phyloP scores from a whole-genome alignment of 164 flowering plant species.

The Nelumbo lutea region DNA sequence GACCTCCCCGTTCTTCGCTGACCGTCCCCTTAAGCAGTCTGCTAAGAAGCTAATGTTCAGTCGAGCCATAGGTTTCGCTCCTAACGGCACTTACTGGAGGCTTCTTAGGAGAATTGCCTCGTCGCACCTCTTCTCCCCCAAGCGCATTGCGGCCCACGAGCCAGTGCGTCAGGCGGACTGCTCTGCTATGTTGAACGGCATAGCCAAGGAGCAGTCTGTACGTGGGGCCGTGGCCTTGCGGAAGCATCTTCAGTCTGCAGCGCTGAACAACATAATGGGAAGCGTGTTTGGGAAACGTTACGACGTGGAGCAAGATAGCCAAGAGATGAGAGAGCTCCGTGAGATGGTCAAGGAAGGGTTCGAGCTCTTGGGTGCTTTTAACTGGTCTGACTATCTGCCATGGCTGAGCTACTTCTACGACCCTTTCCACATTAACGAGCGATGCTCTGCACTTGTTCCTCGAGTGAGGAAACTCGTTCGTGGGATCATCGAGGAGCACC shows the following conservation, averaged over 20 bases:
- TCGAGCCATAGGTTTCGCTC: slow-evolving; percentile 83
- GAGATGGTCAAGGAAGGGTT: slow-evolving; percentile 73
- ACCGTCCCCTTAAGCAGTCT: slow-evolving; percentile 71
- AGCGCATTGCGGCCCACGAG: slow-evolving; percentile 47
- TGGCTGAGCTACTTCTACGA: slow-evolving; percentile 54
- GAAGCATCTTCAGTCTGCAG: slow-evolving; percentile 46
- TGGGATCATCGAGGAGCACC: slow-evolving; percentile 44
- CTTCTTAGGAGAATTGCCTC: slow-evolving; percentile 56
- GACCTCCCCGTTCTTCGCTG: slow-evolving; percentile 54
- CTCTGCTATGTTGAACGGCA: slow-evolving; percentile 30
- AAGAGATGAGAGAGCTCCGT: slow-evolving; percentile 30
- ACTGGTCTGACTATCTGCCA: slow-evolving; percentile 68
- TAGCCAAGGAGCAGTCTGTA: slow-evolving; percentile 23
- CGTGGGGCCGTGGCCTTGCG: slow-evolving; percentile 35
- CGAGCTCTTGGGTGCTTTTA: slow-evolving; percentile 72
- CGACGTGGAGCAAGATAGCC: slow-evolving; percentile 11
- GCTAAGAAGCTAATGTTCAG: slow-evolving; percentile 59
- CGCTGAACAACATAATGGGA: slow-evolving; percentile 61
- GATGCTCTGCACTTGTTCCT: slow-evolving; percentile 51
- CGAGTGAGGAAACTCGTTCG: slow-evolving; percentile 43
- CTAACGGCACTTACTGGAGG: slow-evolving; percentile 70
- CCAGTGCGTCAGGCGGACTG: slow-evolving; percentile 36
- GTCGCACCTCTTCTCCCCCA: slow-evolving; percentile 54
- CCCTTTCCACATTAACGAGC: slow-evolving; percentile 29
- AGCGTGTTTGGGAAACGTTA: slow-evolving; percentile 63